Percentiles rank a stretch among this genome's conserved stretches.
Evolutionary conservation across 208 protist genomes (phyloP).

Genomic region (Wallacemonas sp.): DNA sequence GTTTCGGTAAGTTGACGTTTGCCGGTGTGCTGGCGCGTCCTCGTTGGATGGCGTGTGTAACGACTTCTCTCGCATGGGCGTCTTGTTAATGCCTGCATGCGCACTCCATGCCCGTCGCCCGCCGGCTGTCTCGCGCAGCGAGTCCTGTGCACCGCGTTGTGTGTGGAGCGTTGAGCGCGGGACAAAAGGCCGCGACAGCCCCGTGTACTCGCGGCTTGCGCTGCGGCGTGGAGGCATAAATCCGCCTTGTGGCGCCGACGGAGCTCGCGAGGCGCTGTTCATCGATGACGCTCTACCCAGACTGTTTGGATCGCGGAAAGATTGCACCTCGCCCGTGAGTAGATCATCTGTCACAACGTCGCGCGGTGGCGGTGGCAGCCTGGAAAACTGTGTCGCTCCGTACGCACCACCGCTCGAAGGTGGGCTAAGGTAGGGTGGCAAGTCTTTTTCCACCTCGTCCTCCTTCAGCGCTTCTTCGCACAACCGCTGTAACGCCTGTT

Average conservation of each 20-base stretch:
- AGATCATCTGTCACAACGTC: slow-evolving; percentile 34
- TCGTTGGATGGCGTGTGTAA: neutral
- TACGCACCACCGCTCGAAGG: slow-evolving; percentile 4
- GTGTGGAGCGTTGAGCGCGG: slow-evolving; percentile 8
- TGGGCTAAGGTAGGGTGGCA: slow-evolving; percentile 5
- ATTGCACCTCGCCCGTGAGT: slow-evolving; percentile 72
- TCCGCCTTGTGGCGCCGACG: neutral
- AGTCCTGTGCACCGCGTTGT: neutral
- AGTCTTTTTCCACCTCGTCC: slow-evolving; percentile 31
- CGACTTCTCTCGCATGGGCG: neutral
- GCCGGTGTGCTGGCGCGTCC: neutral
- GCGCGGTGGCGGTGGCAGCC: neutral
- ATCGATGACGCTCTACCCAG: slow-evolving; percentile 46
- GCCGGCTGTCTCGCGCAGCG: neutral
- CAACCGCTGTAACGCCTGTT: slow-evolving; percentile 53
- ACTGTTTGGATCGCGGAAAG: slow-evolving; percentile 65
- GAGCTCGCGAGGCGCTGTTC: slow-evolving; percentile 17
- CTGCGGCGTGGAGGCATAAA: slow-evolving; percentile 12
- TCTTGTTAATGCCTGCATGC: slow-evolving; percentile 5
- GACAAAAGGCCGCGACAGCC: neutral
- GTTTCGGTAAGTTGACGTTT: neutral
- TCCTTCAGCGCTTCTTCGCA: slow-evolving; percentile 64
- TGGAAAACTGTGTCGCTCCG: slow-evolving; percentile 9
- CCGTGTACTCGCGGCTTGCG: neutral
- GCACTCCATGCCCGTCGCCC: neutral